Conservation (phyloP, 2,329 filamentous ascomycete species). For the Sphaerulina vaccinii region DNA sequence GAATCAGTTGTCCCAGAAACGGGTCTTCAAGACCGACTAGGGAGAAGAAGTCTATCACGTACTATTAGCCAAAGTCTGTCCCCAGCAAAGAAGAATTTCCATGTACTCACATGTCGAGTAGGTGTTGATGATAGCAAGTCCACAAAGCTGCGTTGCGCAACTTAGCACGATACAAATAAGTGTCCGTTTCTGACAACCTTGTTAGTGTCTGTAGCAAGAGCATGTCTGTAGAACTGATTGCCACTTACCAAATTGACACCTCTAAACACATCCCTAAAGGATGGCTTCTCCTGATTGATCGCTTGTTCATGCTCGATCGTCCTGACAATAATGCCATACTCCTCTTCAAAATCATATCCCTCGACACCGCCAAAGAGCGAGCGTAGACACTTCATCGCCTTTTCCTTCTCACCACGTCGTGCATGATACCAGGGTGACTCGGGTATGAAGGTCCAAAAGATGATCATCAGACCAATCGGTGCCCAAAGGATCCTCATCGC, state of each 20-base stretch:
- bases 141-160: not conserved
- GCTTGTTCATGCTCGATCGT: constrained; percentile 9
- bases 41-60: constrained; percentile 4
- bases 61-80: not conserved
- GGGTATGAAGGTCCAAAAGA: constrained; percentile 6
- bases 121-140: constrained; percentile 10
- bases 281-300: constrained; percentile 7
- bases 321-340: constrained; percentile 9
- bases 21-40: constrained; percentile 7
- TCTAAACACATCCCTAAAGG: constrained; percentile 7
- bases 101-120: constrained; percentile 7
- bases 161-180: constrained; percentile 3
- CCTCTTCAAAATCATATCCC: constrained; percentile 11
- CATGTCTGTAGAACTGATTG: not conserved
- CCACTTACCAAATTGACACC: constrained; percentile 2
- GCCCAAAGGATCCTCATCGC: constrained; percentile 8
- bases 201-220: not conserved
- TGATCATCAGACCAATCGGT: constrained; percentile 4
- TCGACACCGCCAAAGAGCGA: constrained; percentile 3
- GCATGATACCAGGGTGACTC: constrained; percentile 11
- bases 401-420: constrained; percentile 7
- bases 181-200: constrained; percentile 3
- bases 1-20: constrained; percentile 8
- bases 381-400: not conserved
- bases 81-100: not conserved